Base-by-base conservation (phyloP, 441 rosid species). In the Populus hybrid region DNA sequence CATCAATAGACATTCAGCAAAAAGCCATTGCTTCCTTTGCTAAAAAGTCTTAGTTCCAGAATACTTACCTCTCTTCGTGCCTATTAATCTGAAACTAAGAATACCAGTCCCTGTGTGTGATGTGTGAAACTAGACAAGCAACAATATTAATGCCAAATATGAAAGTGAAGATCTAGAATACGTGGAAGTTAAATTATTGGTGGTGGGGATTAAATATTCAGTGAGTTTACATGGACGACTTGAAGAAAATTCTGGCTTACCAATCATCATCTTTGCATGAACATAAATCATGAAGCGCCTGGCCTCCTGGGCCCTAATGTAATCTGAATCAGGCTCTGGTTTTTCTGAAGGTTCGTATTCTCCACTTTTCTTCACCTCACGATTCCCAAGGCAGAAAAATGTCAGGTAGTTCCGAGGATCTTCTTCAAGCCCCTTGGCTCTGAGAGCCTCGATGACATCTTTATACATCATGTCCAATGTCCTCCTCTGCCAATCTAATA, bases 221-320 rank as follows among this genome's bases (percentile, higher is more conserved):
- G 65, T 53, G 18, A 30, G 46, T 12, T 28, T 12, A n/a, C 40
- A 71, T 2, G 71, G 21, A 6, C 5, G 32, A 61, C n/a, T n/a
- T 0, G 1, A 3, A 69, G 42, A 69, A 1, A 57, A 12, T 23
- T 59, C 34, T 24, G 73, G 77, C 90, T 84, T 82, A 94, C 99
- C 98, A 7, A 96, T 92, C 99, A 96, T 96, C 99, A 96, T 96
- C 88, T 96, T 95, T 76, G 97, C 38, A 75, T 95, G 99, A 74
- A 95, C 99, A 82, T 95, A 95, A 59, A 95, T 95, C 99, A 96
- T 96, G 89, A 96, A 96, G 38, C 99, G 97, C 5, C 99, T 86
- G 8, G 94, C 94, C 81, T 88, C 91, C 86, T 94, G 99, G n/a
- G 99, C 99, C 84, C 94, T 87, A 66, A 82, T 68, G 73, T 90